A percentile compares a stretch with the other conserved stretches of the same genome.
These are phyloP conservation scores for Heimioporus sp. DNA, from an alignment of 768 basidiomycete species.

Conservation along the genomic window DNA sequence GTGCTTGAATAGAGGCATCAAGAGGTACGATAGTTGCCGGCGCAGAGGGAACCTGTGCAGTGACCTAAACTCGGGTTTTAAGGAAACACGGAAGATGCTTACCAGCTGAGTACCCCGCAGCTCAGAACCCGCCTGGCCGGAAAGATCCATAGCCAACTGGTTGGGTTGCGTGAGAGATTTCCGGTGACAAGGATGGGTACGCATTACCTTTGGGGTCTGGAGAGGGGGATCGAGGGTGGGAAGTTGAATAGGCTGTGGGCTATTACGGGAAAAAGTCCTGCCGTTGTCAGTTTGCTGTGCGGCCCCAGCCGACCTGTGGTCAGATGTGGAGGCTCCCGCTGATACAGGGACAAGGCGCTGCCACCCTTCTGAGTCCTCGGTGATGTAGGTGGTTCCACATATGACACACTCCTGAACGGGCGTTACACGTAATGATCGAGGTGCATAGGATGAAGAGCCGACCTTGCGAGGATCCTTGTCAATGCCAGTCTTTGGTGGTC, in stretches of 20 bases:
- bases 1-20: slow-evolving; percentile 39
- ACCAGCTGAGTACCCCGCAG: slow-evolving; percentile 18
- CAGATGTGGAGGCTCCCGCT: slow-evolving; percentile 3
- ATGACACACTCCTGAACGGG: slow-evolving; percentile 72
- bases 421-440: slow-evolving; percentile 1
- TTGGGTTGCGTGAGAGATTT: slow-evolving; percentile 5
- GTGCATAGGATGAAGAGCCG: slow-evolving; percentile 11
- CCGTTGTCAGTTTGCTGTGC: slow-evolving; percentile 12
- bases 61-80: neutral
- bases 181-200: neutral
- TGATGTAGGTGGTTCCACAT: slow-evolving; percentile 61
- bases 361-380: slow-evolving; percentile 52
- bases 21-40: slow-evolving; percentile 11
- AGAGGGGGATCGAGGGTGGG: slow-evolving; percentile 32
- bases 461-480: slow-evolving; percentile 70
- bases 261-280: slow-evolving; percentile 13
- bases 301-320: neutral
- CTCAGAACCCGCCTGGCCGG: slow-evolving; percentile 12
- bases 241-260: slow-evolving; percentile 32
- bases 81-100: neutral
- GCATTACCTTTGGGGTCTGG: slow-evolving; percentile 26
- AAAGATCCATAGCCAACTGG: slow-evolving; percentile 22
- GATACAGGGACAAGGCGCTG: slow-evolving; percentile 40
- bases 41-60: slow-evolving; percentile 17
- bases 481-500: slow-evolving; percentile 63